Base-by-base conservation (phyloP, 306 rosid species). In the Lathyrus oleraceus region DNA sequence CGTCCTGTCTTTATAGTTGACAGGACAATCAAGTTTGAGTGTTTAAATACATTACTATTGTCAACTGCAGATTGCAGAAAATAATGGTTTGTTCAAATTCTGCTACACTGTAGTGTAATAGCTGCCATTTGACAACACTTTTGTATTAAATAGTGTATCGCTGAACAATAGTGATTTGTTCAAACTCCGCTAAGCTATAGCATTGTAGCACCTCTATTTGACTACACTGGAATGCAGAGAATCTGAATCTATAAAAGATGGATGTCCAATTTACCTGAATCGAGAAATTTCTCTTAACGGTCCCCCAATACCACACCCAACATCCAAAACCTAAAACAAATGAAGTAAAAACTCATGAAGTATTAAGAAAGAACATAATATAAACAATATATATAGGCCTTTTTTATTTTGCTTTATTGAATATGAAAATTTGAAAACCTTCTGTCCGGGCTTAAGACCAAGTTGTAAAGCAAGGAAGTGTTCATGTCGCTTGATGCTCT, bases 221-320 rank as follows among this genome's bases (percentile, higher is more conserved):
- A 53, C 32, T 4, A 23, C 15, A 53, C 0, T 53, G 35, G 16
- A 53, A 10, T 5, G 16, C 63, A 27, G 39, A 57, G 39, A 14
- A 27, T 57, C 4, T 17, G 2, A 53, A 53, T 53, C 60, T 53
- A 11, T 57, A 51, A 70, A 65, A 4, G 25, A 58, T 72, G 14
- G 28, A 6, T 14, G 39, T 38, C 44, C 38, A 11, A 72, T 28
- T 81, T 72, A 93, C 98, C 98, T 93, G 81, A 93, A 93, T 42
- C 89, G 91, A 30, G 93, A 74, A 74, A 93, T 88, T 79, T 93
- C 98, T 79, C 97, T 85, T 13, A 93, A 79, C 8, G 98, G 98
- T 36, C 97, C 97, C 15, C 98, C 97, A 64, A 93, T 90, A 82
- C 98, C 98, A 81, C 98, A 93, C 64, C 98, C 97, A 73, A 90